Percentiles rank a stretch among this genome's conserved stretches.
These are phyloP conservation scores for Solanum okadae DNA, from an alignment of 257 asterid species.

Conservation along the genomic window DNA sequence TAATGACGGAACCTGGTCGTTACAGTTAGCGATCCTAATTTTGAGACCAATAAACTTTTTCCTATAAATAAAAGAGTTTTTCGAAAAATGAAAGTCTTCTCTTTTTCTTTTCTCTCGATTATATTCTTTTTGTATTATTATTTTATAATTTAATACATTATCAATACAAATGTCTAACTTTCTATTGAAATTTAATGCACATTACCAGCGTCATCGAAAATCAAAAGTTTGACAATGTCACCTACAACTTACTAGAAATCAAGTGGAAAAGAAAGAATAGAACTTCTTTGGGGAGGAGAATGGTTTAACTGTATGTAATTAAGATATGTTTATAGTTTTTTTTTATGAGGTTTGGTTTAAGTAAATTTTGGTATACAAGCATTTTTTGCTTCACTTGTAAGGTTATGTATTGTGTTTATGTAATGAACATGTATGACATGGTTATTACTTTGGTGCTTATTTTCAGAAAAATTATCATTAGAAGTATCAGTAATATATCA, in stretches of 20 bases:
- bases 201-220: not conserved
- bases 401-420: too few species aligned
- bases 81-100: not conserved
- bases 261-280: not conserved
- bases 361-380: too few species aligned
- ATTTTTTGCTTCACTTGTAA: too few species aligned
- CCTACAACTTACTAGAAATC: not conserved
- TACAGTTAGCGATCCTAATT: not conserved
- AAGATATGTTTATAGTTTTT: not conserved
- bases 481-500: too few species aligned
- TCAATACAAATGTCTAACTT: not conserved
- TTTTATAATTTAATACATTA: not conserved
- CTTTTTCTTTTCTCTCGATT: too few species aligned
- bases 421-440: too few species aligned
- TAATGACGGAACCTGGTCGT: too few species aligned
- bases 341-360: too few species aligned
- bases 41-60: not conserved
- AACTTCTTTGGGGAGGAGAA: not conserved
- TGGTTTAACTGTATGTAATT: not conserved
- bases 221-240: not conserved
- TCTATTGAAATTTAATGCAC: not conserved
- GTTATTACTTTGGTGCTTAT: too few species aligned
- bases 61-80: not conserved
- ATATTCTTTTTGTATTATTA: too few species aligned
- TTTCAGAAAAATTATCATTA: too few species aligned